These are phyloP conservation scores for Sugiyamaella smithiae DNA, from an alignment of 805 yeast species.

Conservation along the genomic window DNA sequence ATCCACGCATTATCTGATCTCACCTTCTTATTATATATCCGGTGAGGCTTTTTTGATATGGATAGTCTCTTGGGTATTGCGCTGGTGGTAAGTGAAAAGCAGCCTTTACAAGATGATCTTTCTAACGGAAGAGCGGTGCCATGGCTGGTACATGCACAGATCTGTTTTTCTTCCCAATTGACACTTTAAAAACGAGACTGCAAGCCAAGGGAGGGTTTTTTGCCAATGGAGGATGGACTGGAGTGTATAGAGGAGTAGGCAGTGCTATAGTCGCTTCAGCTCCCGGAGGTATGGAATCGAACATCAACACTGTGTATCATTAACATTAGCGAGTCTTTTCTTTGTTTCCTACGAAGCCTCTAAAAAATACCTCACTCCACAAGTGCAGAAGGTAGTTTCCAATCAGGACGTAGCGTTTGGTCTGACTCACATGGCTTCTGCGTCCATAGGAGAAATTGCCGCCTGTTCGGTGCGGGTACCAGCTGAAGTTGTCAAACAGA, in stretches of 20 bases:
- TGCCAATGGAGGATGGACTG: slow-evolving; percentile 87
- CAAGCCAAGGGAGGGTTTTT: slow-evolving; percentile 97
- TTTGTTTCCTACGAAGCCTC: slow-evolving; percentile 80
- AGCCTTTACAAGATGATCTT: background rate
- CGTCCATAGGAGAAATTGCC: slow-evolving; percentile 85
- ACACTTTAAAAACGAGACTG: slow-evolving; percentile 87
- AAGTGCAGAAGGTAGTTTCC: slow-evolving; percentile 18
- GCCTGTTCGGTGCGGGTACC: slow-evolving; percentile 96
- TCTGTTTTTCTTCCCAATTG: slow-evolving; percentile 91
- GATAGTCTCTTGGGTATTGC: slow-evolving; percentile 16
- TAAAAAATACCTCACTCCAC: slow-evolving; percentile 49
- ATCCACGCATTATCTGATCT: too few relatives aligned
- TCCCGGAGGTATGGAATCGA: slow-evolving; percentile 47
- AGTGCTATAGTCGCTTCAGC: slow-evolving; percentile 94
- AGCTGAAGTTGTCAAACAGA: slow-evolving; percentile 91
- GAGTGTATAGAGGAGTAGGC: slow-evolving; percentile 89
- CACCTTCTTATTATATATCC: background rate
- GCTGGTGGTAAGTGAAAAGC: slow-evolving; percentile 14
- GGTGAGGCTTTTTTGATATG: background rate
- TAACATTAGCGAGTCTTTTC: slow-evolving; percentile 55
- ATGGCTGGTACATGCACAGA: slow-evolving; percentile 97
- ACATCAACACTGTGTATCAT: background rate
- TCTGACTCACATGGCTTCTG: slow-evolving; percentile 76
- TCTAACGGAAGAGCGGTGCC: slow-evolving; percentile 54
- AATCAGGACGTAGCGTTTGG: slow-evolving; percentile 38